Evolutionary conservation across 164 flowering plant species (phyloP).

Genomic region (Aristolochia californica): DNA sequence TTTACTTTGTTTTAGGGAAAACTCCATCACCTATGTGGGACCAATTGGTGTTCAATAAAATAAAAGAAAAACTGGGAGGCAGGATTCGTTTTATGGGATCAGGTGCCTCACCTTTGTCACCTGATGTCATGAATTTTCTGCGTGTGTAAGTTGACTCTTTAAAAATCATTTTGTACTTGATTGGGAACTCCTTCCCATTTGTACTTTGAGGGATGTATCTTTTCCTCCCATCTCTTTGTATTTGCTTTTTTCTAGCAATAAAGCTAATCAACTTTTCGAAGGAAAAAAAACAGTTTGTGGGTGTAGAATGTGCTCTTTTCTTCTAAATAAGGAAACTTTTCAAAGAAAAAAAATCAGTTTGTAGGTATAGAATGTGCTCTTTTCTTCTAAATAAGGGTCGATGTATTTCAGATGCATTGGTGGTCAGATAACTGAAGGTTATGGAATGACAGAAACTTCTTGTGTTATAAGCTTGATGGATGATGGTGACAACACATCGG

Average conservation of each 20-base stretch:
- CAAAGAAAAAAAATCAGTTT: too few relatives aligned
- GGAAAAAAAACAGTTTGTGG: too few relatives aligned
- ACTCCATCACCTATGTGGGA: constrained; percentile 96
- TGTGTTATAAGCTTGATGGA: constrained; percentile 66
- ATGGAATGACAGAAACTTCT: constrained; percentile 97
- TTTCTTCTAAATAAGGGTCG: too few relatives aligned
- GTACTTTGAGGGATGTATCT: too few relatives aligned
- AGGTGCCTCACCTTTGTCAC: constrained; percentile 96
- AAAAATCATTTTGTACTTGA: neutral
- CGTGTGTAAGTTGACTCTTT: constrained; percentile 59
- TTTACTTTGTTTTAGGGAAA: constrained; percentile 37
- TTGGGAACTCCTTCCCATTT: too few relatives aligned
- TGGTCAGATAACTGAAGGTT: constrained; percentile 69
- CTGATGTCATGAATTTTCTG: constrained; percentile 90
- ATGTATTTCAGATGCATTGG: constrained; percentile 67
- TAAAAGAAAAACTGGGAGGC: constrained; percentile 85
- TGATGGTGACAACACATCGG: constrained; percentile 51
- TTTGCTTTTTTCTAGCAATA: too few relatives aligned
- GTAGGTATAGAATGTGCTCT: too few relatives aligned
- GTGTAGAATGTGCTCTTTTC: too few relatives aligned
- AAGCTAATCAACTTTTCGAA: too few relatives aligned
- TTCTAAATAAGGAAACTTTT: too few relatives aligned
- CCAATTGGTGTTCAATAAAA: constrained; percentile 85
- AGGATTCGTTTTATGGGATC: constrained; percentile 74
- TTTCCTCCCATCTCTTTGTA: too few relatives aligned